These are phyloP conservation scores for Aspergillus calidoustus DNA, from an alignment of 2,329 filamentous ascomycete species.

Conservation along the genomic window DNA sequence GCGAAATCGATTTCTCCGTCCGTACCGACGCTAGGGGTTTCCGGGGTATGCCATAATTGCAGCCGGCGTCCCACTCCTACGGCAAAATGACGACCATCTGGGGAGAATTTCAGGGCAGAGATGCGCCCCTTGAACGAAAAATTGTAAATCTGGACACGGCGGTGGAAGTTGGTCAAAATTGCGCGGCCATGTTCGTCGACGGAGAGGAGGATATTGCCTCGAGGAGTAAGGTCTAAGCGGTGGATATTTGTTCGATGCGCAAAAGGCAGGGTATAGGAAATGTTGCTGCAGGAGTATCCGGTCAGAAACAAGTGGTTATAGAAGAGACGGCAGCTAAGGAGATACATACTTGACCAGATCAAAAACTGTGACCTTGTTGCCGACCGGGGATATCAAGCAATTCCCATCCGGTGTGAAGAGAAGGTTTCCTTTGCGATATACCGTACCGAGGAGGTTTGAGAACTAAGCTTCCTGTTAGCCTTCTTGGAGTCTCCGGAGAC, in stretches of 20 bases:
- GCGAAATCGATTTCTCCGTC: constrained; percentile 91
- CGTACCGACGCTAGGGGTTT: constrained; percentile 77
- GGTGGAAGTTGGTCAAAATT: constrained; percentile 87
- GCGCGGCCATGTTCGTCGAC: constrained; percentile 94
- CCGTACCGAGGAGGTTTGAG: constrained; percentile 95
- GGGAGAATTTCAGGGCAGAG: constrained; percentile 85
- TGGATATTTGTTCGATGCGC: constrained; percentile 93
- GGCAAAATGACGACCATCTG: constrained; percentile 87
- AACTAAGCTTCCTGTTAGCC: constrained; percentile 63
- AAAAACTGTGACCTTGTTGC: constrained; percentile 94
- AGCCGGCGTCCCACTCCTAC: constrained; percentile 85
- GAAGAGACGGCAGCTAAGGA: no score
- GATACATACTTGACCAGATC: constrained; percentile 82
- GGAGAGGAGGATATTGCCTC: constrained; percentile 88
- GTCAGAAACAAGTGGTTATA: constrained; percentile 5
- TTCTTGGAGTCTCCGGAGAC: not conserved
- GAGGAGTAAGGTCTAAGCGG: constrained; percentile 83
- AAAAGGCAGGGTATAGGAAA: constrained; percentile 64
- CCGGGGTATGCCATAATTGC: constrained; percentile 95
- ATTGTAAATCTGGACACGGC: constrained; percentile 86
- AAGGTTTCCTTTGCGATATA: constrained; percentile 97
- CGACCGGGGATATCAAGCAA: constrained; percentile 92
- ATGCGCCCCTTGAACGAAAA: constrained; percentile 91
- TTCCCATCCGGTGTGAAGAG: constrained; percentile 96
- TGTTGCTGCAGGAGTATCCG: constrained; percentile 36